Evolutionary conservation across 176 grass and related monocot genomes (phyloP), one percentile per base, ranked within the genome.

Genomic region (Thinopyrum elongatum): DNA sequence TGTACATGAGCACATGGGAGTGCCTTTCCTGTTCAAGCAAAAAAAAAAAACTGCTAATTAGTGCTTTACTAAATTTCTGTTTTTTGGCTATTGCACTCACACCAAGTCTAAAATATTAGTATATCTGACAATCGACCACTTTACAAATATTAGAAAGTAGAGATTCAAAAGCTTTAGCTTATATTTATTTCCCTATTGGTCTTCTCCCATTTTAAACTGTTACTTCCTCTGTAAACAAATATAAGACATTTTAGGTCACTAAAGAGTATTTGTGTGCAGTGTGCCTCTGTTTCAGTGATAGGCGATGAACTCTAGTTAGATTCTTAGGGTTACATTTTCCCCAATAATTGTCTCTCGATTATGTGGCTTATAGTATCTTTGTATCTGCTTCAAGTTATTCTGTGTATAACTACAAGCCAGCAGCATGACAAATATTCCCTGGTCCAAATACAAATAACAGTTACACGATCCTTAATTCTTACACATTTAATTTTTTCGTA

Each of bases 41-140:
- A 22, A 38, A 55, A 67, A 70, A 10, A 51, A 51, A 51, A 17
- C 5, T 51, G 47, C 47, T 51, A 51, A 51, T 7, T 51, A 51
- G 47, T 30, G 4, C 23, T 61, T 46, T 9, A 29, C 63, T 30
- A n/a, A 55, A 53, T 39, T 55, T 81, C 31, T 70, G 25, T 1
- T 6, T 87, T 65, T 26, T 68, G 16, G 14, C 3, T 33, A 57
- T 57, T 47, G 4, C 10, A 77, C 75, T 44, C 28, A 46, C 39
- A 21, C 16, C 47, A 51, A 51, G 47, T 51, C 15, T 82, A 26
- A 78, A 22, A 3, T 34, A 33, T 39, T 76, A 25, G 53, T 27
- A 27, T 80, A 30, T 86, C 12, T 84, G 66, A 79, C 28, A 14
- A 67, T 76, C 35, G 10, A 27, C 22, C 76, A 39, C 22, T 79